A percentile compares a stretch with the other conserved stretches of the same genome.
phyloP scores from a whole-genome alignment of 768 basidiomycete genomes.

The Omphalotus guepiniiformis region DNA sequence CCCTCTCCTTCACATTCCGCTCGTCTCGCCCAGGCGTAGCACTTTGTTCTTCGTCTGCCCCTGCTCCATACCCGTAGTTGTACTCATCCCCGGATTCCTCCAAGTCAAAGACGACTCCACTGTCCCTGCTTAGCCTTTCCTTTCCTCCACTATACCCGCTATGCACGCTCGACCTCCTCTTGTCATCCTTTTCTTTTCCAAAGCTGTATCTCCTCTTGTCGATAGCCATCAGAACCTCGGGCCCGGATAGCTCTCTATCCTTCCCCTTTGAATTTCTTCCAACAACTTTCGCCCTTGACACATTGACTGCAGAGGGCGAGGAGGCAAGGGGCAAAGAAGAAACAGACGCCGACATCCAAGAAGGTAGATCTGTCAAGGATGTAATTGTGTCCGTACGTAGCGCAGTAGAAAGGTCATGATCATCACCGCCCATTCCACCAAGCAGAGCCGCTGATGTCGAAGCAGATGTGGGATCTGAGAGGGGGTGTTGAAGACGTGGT shows the following conservation, averaged over 20 bases:
- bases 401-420: too few species aligned
- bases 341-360: constrained; percentile 46
- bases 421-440: neutral
- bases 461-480: neutral
- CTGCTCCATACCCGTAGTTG: neutral
- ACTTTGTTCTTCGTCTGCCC: neutral
- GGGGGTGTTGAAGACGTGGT: constrained; percentile 1
- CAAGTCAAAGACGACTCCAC: constrained; percentile 3
- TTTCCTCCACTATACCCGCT: neutral
- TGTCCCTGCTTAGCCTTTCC: neutral
- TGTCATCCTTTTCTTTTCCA: neutral
- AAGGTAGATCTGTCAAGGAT: constrained; percentile 49
- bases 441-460: neutral
- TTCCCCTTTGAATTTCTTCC: neutral
- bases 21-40: constrained; percentile 5
- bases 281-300: neutral
- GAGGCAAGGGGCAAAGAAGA: constrained; percentile 35
- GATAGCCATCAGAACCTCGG: constrained; percentile 48
- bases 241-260: constrained; percentile 8
- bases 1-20: constrained; percentile 13
- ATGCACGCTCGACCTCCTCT: neutral
- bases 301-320: constrained; percentile 23
- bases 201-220: constrained; percentile 16
- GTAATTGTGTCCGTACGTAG: constrained; percentile 35
- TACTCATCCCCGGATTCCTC: constrained; percentile 2